phyloP scores from a whole-genome alignment of 805 yeast species.

The Saturnispora dispora region DNA sequence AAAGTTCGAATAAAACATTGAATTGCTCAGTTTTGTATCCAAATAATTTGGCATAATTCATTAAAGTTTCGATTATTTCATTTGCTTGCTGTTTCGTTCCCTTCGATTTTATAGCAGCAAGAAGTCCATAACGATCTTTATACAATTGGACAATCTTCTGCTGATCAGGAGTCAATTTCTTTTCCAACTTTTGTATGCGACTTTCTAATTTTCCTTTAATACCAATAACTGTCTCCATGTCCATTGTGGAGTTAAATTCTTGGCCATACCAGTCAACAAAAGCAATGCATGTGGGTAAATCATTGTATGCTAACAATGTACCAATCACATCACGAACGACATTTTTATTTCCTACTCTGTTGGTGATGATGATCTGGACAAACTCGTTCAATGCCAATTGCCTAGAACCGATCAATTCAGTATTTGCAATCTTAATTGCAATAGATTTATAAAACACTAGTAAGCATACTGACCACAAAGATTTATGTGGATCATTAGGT shows the following conservation, averaged over 20 bases:
- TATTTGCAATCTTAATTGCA: slow-evolving; percentile 3
- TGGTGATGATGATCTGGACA: slow-evolving; percentile 14
- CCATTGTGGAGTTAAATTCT: neutral
- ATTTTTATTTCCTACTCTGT: slow-evolving; percentile 4
- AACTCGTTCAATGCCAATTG: slow-evolving; percentile 12
- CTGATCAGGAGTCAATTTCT: neutral
- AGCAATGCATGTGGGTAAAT: slow-evolving; percentile 9
- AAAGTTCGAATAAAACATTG: neutral
- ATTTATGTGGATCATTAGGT: neutral
- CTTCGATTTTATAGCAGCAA: neutral
- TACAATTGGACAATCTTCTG: neutral
- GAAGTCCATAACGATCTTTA: slow-evolving; percentile 2
- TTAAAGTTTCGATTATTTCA: neutral
- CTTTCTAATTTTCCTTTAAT: slow-evolving; percentile 2
- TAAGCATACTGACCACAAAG: slow-evolving; percentile 8
- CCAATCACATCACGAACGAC: slow-evolving; percentile 10
- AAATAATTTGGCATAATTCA: slow-evolving; percentile 1
- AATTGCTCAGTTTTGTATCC: neutral
- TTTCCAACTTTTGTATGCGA: slow-evolving; percentile 3
- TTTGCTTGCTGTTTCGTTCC: neutral
- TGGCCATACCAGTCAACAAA: slow-evolving; percentile 4
- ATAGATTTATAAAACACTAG: slow-evolving; percentile 10
- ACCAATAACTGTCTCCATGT: slow-evolving; percentile 1
- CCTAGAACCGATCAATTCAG: slow-evolving; percentile 8
- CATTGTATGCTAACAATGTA: slow-evolving; percentile 23